Conservation (phyloP, 2,329 filamentous ascomycete species). For the Neofusicoccum sp. region DNA sequence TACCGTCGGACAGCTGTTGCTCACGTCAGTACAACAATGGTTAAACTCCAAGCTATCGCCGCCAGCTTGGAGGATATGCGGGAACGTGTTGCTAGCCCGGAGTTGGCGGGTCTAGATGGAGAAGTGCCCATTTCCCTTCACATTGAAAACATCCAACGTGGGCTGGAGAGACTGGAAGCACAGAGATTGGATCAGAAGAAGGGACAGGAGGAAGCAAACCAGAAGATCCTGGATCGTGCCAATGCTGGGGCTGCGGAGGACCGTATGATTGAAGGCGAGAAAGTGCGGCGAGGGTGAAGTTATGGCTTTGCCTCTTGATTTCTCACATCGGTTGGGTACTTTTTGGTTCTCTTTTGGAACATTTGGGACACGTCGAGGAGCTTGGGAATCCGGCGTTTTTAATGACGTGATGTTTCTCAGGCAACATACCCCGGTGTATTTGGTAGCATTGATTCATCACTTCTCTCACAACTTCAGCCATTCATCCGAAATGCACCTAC, state of each 20-base stretch:
- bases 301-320: neutral
- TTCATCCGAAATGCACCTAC: too few species aligned
- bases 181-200: slow-evolving; percentile 60
- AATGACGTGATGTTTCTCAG: too few species aligned
- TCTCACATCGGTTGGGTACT: neutral
- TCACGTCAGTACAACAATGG: slow-evolving; percentile 67
- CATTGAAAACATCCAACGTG: slow-evolving; percentile 70
- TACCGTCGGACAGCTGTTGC: slow-evolving; percentile 66
- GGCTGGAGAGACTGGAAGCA: slow-evolving; percentile 68
- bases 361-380: too few species aligned
- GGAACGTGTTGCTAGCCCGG: slow-evolving; percentile 67
- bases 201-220: slow-evolving; percentile 55
- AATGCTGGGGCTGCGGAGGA: neutral
- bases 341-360: neutral
- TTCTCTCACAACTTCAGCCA: too few species aligned
- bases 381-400: too few species aligned
- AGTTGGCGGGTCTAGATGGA: slow-evolving; percentile 44
- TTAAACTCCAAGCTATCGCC: slow-evolving; percentile 72
- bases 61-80: slow-evolving; percentile 68
- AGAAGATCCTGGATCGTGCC: neutral
- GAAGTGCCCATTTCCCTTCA: slow-evolving; percentile 64
- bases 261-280: slow-evolving; percentile 1
- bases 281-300: neutral
- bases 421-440: too few species aligned
- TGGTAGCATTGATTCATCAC: too few species aligned